These are phyloP conservation scores for Tribonema minus DNA, from an alignment of 108 stramenopile genomes.

Conservation along the genomic window DNA sequence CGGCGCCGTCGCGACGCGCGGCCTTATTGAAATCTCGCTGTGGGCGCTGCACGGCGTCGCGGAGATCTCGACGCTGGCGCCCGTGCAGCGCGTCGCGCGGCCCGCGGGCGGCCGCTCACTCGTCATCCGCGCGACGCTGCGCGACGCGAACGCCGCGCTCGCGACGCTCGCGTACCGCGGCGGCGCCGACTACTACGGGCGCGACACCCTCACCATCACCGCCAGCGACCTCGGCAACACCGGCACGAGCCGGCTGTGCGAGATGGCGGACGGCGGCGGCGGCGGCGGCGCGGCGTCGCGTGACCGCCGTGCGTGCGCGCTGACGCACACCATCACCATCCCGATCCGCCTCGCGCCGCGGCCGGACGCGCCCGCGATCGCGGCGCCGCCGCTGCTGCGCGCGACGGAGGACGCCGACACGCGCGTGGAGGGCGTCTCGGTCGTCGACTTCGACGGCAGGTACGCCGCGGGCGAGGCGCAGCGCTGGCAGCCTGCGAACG, in stretches of 20 bases:
- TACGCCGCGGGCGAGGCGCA: constrained; percentile 22
- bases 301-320: no score
- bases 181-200: constrained; percentile 16
- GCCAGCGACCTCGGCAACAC: constrained; percentile 27
- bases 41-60: not conserved
- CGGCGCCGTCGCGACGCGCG: not conserved
- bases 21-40: not conserved
- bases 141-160: constrained; percentile 31
- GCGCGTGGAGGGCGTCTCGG: constrained; percentile 3
- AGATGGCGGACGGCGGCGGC: no score
- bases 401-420: constrained; percentile 12
- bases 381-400: not conserved
- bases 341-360: constrained; percentile 11
- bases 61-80: not conserved
- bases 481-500: not conserved
- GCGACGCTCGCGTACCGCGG: constrained; percentile 12
- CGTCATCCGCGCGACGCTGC: no score
- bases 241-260: no score
- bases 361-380: constrained; percentile 11
- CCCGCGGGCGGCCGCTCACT: no score
- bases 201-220: not conserved
- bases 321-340: constrained; percentile 6
- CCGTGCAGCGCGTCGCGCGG: not conserved
- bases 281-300: no score
- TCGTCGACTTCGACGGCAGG: constrained; percentile 21